Conservation (phyloP, 805 yeast species). For the Cyberlindnera japonica region DNA sequence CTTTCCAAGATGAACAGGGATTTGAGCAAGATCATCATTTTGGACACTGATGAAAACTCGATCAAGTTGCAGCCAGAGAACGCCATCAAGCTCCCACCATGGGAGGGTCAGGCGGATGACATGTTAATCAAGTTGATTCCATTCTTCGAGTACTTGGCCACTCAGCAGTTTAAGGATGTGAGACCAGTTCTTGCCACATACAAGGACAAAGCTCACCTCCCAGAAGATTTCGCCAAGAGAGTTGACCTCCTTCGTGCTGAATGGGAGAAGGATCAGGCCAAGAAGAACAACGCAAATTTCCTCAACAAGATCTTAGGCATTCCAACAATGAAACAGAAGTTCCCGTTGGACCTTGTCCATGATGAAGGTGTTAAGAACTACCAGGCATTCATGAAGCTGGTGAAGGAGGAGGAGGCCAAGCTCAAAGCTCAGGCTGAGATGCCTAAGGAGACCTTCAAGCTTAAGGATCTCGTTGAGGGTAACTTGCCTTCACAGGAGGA, state of each 20-base stretch:
- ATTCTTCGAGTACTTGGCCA: constrained; percentile 89
- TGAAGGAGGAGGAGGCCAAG: constrained; percentile 77
- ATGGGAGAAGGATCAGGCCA: constrained; percentile 54
- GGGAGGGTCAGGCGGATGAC: constrained; percentile 88
- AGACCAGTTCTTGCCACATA: constrained; percentile 82
- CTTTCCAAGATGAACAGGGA: constrained; percentile 89
- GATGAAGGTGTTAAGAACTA: constrained; percentile 91
- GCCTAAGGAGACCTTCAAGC: constrained; percentile 78
- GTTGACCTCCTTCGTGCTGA: constrained; percentile 71
- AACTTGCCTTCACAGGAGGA: constrained; percentile 78
- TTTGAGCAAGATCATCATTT: constrained; percentile 67
- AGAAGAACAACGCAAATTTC: constrained; percentile 44
- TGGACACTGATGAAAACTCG: constrained; percentile 74
- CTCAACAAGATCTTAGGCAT: constrained; percentile 64
- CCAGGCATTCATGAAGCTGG: constrained; percentile 72
- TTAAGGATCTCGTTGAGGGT: constrained; percentile 81
- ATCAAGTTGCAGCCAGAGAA: constrained; percentile 88
- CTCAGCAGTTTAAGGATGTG: constrained; percentile 80
- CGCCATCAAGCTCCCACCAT: constrained; percentile 77
- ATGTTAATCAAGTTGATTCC: constrained; percentile 78
- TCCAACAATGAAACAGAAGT: constrained; percentile 43
- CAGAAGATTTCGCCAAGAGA: constrained; percentile 77
- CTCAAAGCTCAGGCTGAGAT: constrained; percentile 64
- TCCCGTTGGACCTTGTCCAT: constrained; percentile 81
- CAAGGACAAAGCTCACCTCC: constrained; percentile 58